Percentiles rank a stretch among this genome's conserved stretches.
Conservation (phyloP, 768 basidiomycete species). For the Dioszegia hungarica region DNA sequence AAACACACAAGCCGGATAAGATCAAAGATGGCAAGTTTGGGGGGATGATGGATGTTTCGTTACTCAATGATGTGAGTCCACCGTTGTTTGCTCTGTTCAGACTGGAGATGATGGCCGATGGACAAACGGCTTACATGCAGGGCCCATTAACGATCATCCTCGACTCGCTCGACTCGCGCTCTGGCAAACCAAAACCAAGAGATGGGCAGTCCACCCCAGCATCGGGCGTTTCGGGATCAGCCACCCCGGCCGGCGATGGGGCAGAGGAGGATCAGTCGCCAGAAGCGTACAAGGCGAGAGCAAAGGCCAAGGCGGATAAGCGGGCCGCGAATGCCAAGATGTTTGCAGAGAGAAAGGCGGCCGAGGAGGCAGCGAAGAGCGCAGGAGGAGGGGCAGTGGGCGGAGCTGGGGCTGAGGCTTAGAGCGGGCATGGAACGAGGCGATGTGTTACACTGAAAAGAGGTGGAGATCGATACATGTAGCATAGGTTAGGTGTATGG, state of each 20-base stretch:
- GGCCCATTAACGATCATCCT: constrained; percentile 42
- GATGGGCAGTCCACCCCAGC: background rate
- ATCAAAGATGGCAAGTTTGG: constrained; percentile 91
- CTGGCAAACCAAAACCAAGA: background rate
- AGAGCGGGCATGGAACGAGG: no score
- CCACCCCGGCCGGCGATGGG: background rate
- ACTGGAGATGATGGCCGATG: background rate
- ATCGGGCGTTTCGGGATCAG: background rate
- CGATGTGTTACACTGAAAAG: no score
- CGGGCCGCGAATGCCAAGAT: constrained; percentile 1
- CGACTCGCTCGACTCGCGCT: background rate
- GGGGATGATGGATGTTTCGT: constrained; percentile 88
- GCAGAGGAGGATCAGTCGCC: background rate
- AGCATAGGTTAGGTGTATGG: no score
- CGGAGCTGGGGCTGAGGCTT: no score
- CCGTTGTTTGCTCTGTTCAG: background rate
- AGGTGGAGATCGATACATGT: no score
- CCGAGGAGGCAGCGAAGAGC: background rate
- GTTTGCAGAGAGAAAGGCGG: background rate
- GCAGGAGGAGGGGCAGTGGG: background rate
- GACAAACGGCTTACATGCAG: no score
- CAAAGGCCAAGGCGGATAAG: constrained; percentile 3
- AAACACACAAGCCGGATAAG: constrained; percentile 66
- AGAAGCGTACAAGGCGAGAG: background rate
- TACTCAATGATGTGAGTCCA: constrained; percentile 73